phyloP scores from a whole-genome alignment of 2,329 filamentous ascomycete species.

The Botryotinia globosa region DNA sequence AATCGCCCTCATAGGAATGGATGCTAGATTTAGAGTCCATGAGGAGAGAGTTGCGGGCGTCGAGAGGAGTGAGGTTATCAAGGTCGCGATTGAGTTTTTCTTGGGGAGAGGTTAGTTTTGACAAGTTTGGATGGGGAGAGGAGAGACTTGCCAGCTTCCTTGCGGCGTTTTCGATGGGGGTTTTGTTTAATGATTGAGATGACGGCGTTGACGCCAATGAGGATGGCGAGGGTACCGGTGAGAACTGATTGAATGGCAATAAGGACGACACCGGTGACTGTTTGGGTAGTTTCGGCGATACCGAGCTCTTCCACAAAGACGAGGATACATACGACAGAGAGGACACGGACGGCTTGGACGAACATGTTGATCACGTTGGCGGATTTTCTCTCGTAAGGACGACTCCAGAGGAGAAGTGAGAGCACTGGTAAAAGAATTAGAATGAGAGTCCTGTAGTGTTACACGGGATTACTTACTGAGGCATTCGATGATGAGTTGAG shows the following conservation, averaged over 20 bases:
- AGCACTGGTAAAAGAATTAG: slow-evolving; percentile 52
- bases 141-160: slow-evolving; percentile 74
- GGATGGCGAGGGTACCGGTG: slow-evolving; percentile 77
- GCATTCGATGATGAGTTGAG: slow-evolving; percentile 77
- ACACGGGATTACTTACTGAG: slow-evolving; percentile 41
- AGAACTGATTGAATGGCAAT: slow-evolving; percentile 87
- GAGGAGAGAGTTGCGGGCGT: slow-evolving; percentile 82
- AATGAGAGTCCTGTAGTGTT: not conserved
- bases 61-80: slow-evolving; percentile 81
- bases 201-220: slow-evolving; percentile 87
- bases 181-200: slow-evolving; percentile 81
- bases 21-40: slow-evolving; percentile 19
- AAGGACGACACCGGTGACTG: slow-evolving; percentile 86
- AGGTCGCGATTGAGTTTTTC: slow-evolving; percentile 74
- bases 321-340: slow-evolving; percentile 85
- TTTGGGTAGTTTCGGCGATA: slow-evolving; percentile 88
- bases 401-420: slow-evolving; percentile 73
- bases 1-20: slow-evolving; percentile 10
- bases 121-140: not conserved
- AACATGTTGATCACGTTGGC: slow-evolving; percentile 90
- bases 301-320: slow-evolving; percentile 93
- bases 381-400: slow-evolving; percentile 83
- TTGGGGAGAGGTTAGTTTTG: slow-evolving; percentile 38
- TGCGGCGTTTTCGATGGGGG: slow-evolving; percentile 82
- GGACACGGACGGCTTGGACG: slow-evolving; percentile 83